phyloP scores from a whole-genome alignment of 148 eudicot species.

The Suaeda aralocaspica region DNA sequence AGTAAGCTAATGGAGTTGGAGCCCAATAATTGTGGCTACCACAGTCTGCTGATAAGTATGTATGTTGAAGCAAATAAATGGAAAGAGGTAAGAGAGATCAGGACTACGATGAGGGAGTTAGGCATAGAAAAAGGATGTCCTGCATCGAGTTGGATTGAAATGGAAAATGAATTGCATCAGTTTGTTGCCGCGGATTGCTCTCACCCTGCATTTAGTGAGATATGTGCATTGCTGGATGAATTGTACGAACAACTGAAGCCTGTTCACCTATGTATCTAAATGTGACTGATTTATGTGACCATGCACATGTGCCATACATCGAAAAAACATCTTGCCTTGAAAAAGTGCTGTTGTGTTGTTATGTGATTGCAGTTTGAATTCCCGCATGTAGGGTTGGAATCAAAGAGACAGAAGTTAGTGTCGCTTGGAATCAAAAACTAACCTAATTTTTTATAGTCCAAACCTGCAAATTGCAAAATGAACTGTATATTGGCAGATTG shows the following conservation, averaged over 20 bases:
- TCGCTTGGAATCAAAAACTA: too few species aligned
- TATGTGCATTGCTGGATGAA: constrained; percentile 27
- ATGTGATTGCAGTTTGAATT: too few species aligned
- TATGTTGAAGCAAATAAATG: constrained; percentile 39
- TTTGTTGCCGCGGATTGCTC: constrained; percentile 37
- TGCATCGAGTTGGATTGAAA: constrained; percentile 47
- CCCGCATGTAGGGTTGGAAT: too few species aligned
- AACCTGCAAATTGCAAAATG: too few species aligned
- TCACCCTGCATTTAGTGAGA: constrained; percentile 28
- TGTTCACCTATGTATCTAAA: not conserved
- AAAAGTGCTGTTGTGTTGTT: too few species aligned
- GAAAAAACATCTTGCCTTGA: too few species aligned
- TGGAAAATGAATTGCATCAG: constrained; percentile 36
- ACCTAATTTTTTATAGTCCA: too few species aligned
- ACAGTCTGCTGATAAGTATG: constrained; percentile 28
- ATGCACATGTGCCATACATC: too few species aligned
- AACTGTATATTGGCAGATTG: too few species aligned
- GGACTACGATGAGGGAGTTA: constrained; percentile 30
- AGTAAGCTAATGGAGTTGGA: constrained; percentile 35
- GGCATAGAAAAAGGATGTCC: constrained; percentile 38
- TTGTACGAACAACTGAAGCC: constrained; percentile 28
- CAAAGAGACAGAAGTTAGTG: too few species aligned
- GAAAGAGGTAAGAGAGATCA: constrained; percentile 29
- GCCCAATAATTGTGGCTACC: constrained; percentile 40
- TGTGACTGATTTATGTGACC: not conserved